A percentile compares a stretch with the other conserved stretches of the same genome.
phyloP scores from a whole-genome alignment of 2,329 filamentous ascomycete genomes.

The Colletotrichum eleusines region DNA sequence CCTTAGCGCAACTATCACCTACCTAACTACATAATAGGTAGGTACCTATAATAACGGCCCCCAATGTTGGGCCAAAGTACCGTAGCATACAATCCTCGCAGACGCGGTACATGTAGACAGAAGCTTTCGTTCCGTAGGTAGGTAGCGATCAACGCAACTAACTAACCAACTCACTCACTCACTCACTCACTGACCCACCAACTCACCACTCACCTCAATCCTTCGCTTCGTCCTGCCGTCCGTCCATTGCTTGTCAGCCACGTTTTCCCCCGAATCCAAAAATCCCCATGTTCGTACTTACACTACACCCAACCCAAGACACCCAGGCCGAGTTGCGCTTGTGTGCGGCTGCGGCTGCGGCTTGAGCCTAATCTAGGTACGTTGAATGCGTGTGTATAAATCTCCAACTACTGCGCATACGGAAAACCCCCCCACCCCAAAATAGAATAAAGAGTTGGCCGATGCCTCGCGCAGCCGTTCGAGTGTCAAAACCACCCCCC shows the following conservation, averaged over 20 bases:
- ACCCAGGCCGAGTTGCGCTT: not conserved
- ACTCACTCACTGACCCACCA: not conserved
- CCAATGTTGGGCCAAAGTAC: conserved; percentile 2
- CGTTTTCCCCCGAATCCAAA: not conserved
- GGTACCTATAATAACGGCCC: conserved; percentile 10
- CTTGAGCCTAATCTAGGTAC: not conserved
- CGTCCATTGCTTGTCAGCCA: not conserved
- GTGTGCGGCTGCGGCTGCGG: conserved; percentile 5
- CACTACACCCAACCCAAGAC: not conserved
- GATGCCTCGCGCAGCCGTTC: conserved; percentile 8
- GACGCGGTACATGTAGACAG: not conserved
- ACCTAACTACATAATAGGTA: too few relatives aligned
- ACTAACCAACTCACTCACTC: not conserved
- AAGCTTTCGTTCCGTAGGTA: too few relatives aligned
- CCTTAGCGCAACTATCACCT: not conserved
- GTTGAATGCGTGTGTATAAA: not conserved
- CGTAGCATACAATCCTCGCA: not conserved
- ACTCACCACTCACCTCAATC: not conserved
- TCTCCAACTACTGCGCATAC: not conserved
- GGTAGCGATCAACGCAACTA: too few relatives aligned
- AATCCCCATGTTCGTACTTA: not conserved
- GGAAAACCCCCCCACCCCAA: not conserved
- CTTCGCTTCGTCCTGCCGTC: not conserved
- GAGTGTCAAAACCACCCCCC: not conserved
- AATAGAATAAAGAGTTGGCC: not conserved